Evolutionary conservation across 208 protist genomes (phyloP).

Genomic region (Trypanosoma platydactyli): DNA sequence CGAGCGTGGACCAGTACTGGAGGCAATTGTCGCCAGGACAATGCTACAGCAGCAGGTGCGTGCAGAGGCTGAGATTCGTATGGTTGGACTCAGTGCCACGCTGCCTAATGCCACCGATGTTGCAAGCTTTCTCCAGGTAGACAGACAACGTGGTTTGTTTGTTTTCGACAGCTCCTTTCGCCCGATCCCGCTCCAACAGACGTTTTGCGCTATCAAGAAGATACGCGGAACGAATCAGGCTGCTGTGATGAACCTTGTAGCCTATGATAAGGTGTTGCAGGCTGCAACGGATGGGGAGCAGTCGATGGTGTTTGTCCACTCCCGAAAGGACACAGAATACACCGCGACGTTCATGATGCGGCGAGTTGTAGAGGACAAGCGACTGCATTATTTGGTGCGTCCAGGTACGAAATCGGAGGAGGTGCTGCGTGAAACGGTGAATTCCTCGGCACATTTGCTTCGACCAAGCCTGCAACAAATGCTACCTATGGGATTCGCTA

Average conservation of each 20-base stretch:
- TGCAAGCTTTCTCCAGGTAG: conserved; percentile 97
- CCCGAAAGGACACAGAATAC: conserved; percentile 97
- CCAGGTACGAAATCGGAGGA: conserved; percentile 78
- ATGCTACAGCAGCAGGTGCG: conserved; percentile 80
- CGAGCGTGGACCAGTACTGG: conserved; percentile 98
- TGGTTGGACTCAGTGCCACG: conserved; percentile 99
- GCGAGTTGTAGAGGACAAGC: conserved; percentile 87
- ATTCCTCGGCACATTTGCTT: conserved; percentile 30
- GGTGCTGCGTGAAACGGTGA: conserved; percentile 77
- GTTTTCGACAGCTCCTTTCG: conserved; percentile 95
- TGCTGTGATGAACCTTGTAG: conserved; percentile 97
- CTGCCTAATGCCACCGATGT: conserved; percentile 99
- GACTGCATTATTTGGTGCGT: conserved; percentile 87
- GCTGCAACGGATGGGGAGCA: conserved; percentile 92
- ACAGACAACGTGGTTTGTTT: conserved; percentile 92
- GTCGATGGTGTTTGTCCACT: conserved; percentile 99
- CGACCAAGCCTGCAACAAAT: conserved; percentile 65
- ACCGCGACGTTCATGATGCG: conserved; percentile 94
- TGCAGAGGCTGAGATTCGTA: conserved; percentile 86
- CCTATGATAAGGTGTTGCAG: conserved; percentile 97
- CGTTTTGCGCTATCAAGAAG: conserved; percentile 97
- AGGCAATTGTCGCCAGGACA: conserved; percentile 98
- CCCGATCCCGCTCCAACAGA: conserved; percentile 98
- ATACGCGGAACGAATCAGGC: conserved; percentile 93
- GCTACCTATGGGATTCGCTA: conserved; percentile 96